Percentiles rank a stretch among this genome's conserved stretches.
These are phyloP conservation scores for Knoxia roxburghii DNA, from an alignment of 257 asterid species.

Conservation along the genomic window DNA sequence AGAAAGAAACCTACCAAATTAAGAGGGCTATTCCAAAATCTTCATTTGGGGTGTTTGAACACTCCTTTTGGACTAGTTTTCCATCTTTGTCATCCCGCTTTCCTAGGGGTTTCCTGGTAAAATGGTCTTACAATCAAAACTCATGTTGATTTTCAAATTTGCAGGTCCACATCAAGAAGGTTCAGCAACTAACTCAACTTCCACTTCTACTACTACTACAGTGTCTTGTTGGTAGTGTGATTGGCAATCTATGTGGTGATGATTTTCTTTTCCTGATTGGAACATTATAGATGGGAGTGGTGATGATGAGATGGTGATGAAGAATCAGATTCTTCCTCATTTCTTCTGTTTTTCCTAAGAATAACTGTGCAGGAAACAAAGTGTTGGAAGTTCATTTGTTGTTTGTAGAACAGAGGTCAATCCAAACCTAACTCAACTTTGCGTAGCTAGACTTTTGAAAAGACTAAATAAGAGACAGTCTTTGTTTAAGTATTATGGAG, in stretches of 20 bases:
- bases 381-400: not conserved
- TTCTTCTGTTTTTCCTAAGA: not conserved
- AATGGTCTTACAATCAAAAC: not conserved
- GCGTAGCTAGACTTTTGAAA: constrained; percentile 17
- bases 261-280: constrained; percentile 2
- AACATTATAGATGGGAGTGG: not conserved
- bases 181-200: not conserved
- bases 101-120: not conserved
- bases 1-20: too few species aligned
- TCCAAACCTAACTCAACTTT: constrained; percentile 39
- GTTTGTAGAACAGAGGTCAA: constrained; percentile 18
- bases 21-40: too few species aligned
- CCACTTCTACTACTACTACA: not conserved
- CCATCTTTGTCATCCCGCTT: not conserved
- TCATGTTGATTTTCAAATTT: not conserved
- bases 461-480: constrained; percentile 14
- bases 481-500: not conserved
- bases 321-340: not conserved
- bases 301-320: too few species aligned
- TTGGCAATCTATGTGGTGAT: constrained; percentile 2
- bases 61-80: too few species aligned
- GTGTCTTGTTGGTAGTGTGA: not conserved
- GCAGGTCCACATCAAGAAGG: constrained; percentile 7
- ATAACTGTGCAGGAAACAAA: not conserved
- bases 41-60: too few species aligned